A percentile compares a stretch with the other conserved stretches of the same genome.
Conservation (phyloP, 495 filamentous ascomycete genomes). For the Collariella sp. region DNA sequence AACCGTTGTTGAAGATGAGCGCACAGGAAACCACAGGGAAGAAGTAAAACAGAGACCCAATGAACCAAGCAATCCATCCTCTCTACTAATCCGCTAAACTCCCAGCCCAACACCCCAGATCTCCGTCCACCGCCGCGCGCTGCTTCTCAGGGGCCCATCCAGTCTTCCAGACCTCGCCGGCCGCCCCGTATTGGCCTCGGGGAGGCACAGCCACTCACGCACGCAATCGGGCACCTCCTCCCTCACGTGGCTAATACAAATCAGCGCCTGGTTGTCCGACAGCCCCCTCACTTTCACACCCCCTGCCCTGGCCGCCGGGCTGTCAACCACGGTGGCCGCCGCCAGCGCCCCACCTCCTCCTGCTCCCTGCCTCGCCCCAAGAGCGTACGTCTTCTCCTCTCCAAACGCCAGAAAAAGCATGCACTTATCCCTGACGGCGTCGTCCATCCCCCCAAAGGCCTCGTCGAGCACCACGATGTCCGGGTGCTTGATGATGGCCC, state of each 20-base stretch:
- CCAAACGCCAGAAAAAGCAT: conserved; percentile 63
- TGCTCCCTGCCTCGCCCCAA: conserved; percentile 10
- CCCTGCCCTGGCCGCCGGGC: conserved; percentile 30
- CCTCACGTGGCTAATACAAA: conserved; percentile 80
- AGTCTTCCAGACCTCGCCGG: conserved; percentile 51
- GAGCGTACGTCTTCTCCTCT: conserved; percentile 34
- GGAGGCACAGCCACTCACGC: conserved; percentile 71
- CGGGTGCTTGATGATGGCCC: conserved; percentile 71
- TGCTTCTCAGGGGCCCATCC: conserved; percentile 45
- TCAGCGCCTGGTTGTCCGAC: conserved; percentile 60
- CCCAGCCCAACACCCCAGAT: conserved; percentile 45
- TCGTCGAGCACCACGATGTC: conserved; percentile 91
- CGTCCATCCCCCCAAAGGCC: conserved; percentile 83
- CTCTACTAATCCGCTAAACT: too few species aligned
- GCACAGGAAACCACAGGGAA: too few species aligned
- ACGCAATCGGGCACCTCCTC: conserved; percentile 81
- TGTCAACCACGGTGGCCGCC: conserved; percentile 30
- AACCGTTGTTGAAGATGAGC: too few species aligned
- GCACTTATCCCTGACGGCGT: conserved; percentile 73
- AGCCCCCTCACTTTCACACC: conserved; percentile 45
- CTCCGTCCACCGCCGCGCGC: conserved; percentile 47
- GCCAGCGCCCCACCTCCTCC: conserved; percentile 4
- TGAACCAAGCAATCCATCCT: too few species aligned
- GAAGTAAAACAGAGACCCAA: too few species aligned
- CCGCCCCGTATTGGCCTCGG: conserved; percentile 49